phyloP scores from a whole-genome alignment of 306 rosid genomes.

The Gillenia trifoliata region DNA sequence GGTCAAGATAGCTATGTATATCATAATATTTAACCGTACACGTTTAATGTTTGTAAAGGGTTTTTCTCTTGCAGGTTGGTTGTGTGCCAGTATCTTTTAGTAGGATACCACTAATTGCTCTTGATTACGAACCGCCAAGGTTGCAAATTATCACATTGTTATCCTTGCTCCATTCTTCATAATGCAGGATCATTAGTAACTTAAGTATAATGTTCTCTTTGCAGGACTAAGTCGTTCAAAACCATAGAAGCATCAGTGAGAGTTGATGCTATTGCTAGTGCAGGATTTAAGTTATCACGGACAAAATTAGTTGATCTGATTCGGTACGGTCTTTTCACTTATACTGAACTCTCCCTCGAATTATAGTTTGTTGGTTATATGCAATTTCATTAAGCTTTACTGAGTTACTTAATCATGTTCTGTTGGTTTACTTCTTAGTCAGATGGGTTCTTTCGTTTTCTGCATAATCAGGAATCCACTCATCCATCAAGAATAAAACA shows the following conservation, averaged over 20 bases:
- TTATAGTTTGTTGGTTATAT: neutral
- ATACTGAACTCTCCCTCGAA: neutral
- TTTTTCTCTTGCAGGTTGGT: conserved; percentile 62
- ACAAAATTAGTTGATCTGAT: conserved; percentile 82
- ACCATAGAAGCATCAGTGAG: conserved; percentile 74
- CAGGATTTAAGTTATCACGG: conserved; percentile 87
- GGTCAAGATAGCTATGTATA: neutral
- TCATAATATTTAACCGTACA: neutral
- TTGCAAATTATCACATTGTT: conserved; percentile 23
- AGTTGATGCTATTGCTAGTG: conserved; percentile 93
- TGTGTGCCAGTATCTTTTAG: conserved; percentile 73
- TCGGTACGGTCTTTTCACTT: conserved; percentile 37
- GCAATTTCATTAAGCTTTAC: too few relatives aligned
- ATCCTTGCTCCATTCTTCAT: conserved; percentile 6
- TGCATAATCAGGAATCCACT: neutral
- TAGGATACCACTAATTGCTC: conserved; percentile 73
- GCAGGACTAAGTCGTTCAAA: conserved; percentile 77
- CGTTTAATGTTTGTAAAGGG: neutral
- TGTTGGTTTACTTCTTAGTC: neutral
- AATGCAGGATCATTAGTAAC: neutral
- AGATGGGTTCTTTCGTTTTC: neutral
- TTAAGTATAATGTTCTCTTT: conserved; percentile 6
- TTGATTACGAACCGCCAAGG: conserved; percentile 94
- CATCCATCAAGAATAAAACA: neutral
- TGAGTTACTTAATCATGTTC: too few relatives aligned